Evolutionary conservation across 2,329 filamentous ascomycete genomes (phyloP).

Genomic region (Stachybotrys elegans): DNA sequence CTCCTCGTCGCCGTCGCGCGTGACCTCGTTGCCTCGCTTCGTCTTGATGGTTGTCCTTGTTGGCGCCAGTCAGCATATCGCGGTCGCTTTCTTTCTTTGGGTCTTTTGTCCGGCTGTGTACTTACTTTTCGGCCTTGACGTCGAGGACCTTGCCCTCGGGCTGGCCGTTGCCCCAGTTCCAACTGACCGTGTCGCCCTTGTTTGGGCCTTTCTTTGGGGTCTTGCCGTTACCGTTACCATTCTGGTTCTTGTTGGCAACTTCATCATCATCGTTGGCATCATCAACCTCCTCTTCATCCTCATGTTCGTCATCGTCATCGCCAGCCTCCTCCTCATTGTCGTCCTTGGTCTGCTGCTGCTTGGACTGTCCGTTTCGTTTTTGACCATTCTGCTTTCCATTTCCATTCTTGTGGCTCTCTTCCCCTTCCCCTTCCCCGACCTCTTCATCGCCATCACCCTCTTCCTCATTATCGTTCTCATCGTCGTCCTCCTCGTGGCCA

Average conservation of each 20-base stretch:
- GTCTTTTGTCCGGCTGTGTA: not conserved
- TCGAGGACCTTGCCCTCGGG: conserved; percentile 39
- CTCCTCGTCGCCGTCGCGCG: conserved; percentile 31
- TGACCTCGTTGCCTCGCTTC: conserved; percentile 35
- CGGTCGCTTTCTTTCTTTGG: not conserved
- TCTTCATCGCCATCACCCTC: conserved; percentile 10
- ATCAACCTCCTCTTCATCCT: conserved; percentile 2
- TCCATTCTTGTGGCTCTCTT: conserved; percentile 12
- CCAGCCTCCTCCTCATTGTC: conserved; percentile 7
- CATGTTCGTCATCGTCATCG: conserved; percentile 3
- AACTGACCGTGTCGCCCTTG: conserved; percentile 38
- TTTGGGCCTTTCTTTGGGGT: conserved; percentile 25
- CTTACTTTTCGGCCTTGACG: conserved; percentile 36
- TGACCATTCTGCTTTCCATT: conserved; percentile 7
- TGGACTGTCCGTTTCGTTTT: conserved; percentile 8
- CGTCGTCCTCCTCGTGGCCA: conserved; percentile 12
- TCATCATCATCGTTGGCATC: conserved; percentile 10
- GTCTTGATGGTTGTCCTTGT: conserved; percentile 31
- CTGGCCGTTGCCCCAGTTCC: conserved; percentile 40
- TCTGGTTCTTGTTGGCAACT: conserved; percentile 7
- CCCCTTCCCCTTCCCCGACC: conserved; percentile 6
- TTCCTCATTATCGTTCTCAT: conserved; percentile 16
- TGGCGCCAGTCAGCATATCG: conserved; percentile 6
- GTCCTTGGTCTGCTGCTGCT: conserved; percentile 4
- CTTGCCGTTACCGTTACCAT: conserved; percentile 9